phyloP scores from a whole-genome alignment of 768 basidiomycete species.

The Naganishia vishniacii region DNA sequence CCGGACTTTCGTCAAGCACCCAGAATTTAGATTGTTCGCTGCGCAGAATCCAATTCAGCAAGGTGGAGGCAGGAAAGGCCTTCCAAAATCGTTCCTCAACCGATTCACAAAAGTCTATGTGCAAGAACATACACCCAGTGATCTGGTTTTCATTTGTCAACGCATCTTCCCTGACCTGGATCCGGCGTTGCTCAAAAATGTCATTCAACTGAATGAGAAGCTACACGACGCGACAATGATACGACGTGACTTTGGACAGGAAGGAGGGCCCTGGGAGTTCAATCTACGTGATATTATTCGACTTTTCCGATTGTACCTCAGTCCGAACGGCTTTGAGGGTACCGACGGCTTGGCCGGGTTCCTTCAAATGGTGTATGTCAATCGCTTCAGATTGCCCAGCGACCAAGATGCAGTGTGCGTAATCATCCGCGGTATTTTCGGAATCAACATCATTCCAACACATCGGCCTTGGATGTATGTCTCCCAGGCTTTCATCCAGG shows the following conservation, averaged over 20 bases:
- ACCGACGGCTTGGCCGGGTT: conserved; percentile 59
- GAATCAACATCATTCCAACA: conserved; percentile 53
- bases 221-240: conserved; percentile 65
- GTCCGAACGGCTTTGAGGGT: conserved; percentile 45
- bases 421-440: conserved; percentile 48
- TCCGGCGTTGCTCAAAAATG: conserved; percentile 56
- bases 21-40: conserved; percentile 92
- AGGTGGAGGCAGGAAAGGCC: conserved; percentile 92
- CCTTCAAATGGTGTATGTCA: conserved; percentile 69
- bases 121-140: conserved; percentile 70
- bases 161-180: conserved; percentile 65
- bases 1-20: conserved; percentile 78
- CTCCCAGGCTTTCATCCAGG: conserved; percentile 52
- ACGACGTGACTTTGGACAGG: conserved; percentile 63
- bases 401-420: conserved; percentile 56
- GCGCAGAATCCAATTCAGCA: conserved; percentile 95
- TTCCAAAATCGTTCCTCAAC: conserved; percentile 95
- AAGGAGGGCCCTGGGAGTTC: conserved; percentile 94
- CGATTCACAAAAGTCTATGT: conserved; percentile 97
- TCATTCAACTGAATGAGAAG: conserved; percentile 75
- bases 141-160: conserved; percentile 71
- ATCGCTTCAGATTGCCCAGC: conserved; percentile 69
- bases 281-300: conserved; percentile 90
- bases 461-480: conserved; percentile 43
- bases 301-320: conserved; percentile 60